Evolutionary conservation across 768 basidiomycete genomes (phyloP), one percentile per base, ranked within the genome.

Genomic region (Mycena amicta): DNA sequence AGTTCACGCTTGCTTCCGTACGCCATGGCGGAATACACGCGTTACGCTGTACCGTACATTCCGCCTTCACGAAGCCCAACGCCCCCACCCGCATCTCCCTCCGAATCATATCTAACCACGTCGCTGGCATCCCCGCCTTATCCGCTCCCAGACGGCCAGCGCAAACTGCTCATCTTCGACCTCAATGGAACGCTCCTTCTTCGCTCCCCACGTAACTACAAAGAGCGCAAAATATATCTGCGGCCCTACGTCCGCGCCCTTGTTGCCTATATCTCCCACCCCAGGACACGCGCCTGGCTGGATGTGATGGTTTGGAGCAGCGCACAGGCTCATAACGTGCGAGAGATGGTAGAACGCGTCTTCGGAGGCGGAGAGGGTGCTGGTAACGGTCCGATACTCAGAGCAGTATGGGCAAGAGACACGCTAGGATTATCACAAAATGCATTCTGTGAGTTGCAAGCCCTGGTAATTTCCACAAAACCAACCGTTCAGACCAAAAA

Each of bases 321-420:
- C 31, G 86, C 86, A 2, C 84, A 86, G 63, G 81, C 84, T 12
- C 81, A 82, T 27, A 83, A 77, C 63, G 86, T 85, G 4, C 64
- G 70, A 2, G 77, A 80, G 53, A 86, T 86, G 84, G 82, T 83
- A 1, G 66, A 74, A 30, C 70, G 72, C 18, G 73, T 74, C 13
- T 85, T 86, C 61, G 80, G 77, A 3, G 50, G 26, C 15, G 56
- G 56, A 1, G 61, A 61, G 29, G 58, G 61, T 8, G 59, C 45
- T 13, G 61, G 57, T 3, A 37, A 23, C 12, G 61, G 60, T 15
- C 53, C 56, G 6, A 65, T 70, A 18, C 70, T 92, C 8, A 72
- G 83, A 13, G 89, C 85, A 0, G 77, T 92, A 0, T 94, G 92
- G 92, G 89, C 90, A 16, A 76, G 93, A 53, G 90, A 90, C 66